Evolutionary conservation across 2,329 filamentous ascomycete genomes (phyloP).

Genomic region (Sclerotinia nivalis): DNA sequence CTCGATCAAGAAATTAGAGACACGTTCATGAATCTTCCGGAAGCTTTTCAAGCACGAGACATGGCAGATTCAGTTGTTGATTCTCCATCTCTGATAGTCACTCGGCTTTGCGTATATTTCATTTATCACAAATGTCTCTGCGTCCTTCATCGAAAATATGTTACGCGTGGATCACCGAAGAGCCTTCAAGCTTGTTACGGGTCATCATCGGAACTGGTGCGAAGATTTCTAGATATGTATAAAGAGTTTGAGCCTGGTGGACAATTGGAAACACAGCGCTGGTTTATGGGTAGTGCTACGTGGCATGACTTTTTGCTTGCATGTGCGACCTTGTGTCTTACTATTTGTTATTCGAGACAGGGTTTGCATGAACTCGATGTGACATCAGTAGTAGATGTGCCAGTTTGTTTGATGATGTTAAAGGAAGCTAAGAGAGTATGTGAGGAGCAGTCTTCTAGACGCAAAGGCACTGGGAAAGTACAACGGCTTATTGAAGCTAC

Average conservation of each 20-base stretch:
- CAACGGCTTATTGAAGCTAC: constrained; percentile 4
- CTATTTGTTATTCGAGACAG: neutral
- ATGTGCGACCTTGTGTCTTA: constrained; percentile 35
- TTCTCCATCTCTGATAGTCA: constrained; percentile 34
- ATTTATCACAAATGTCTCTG: constrained; percentile 38
- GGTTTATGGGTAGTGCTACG: constrained; percentile 37
- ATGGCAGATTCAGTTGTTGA: constrained; percentile 33
- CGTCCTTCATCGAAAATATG: constrained; percentile 39
- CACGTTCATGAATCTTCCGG: constrained; percentile 31
- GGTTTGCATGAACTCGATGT: neutral
- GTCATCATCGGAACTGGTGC: constrained; percentile 32
- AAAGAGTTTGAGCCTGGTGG: constrained; percentile 36
- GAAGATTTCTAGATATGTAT: constrained; percentile 35
- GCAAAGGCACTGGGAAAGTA: neutral
- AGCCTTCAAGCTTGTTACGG: constrained; percentile 32
- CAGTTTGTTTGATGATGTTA: neutral
- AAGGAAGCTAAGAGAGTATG: neutral
- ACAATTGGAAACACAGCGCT: constrained; percentile 33
- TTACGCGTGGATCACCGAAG: constrained; percentile 29
- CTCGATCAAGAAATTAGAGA: constrained; percentile 34
- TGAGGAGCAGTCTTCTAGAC: neutral
- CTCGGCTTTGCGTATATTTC: constrained; percentile 32
- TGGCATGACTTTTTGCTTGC: constrained; percentile 39
- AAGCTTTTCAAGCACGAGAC: constrained; percentile 29
- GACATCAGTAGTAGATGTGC: too few relatives aligned